Evolutionary conservation across 352 stramenopile species (phyloP), one percentile per base, ranked within the genome.

Genomic region (Lagenidium giganteum): DNA sequence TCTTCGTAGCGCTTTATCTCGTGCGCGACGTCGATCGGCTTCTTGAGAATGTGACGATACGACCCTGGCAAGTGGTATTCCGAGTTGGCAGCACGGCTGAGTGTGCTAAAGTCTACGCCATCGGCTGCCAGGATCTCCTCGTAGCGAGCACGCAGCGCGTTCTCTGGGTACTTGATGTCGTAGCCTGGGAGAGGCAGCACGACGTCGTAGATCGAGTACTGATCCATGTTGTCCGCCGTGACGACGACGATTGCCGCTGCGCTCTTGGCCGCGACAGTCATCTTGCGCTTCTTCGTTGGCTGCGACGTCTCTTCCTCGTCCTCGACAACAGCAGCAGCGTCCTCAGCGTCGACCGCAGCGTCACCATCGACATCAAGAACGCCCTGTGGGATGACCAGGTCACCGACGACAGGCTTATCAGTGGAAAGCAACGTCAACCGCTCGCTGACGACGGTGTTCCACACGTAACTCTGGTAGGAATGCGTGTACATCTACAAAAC

Each of bases 161-260:
- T 97, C 42, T 76, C 64, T 8, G 95, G 93, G 38, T 95, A 93
- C 26, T 50, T 51, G 40, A 97, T 84, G 54, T 87, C 93, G 50
- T 92, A 96, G 12, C 96, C 96, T 6, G 95, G 88, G 13, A 99
- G 70, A 18, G 96, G 96, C n/a, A 98, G 64, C 24, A 99, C 93
- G 31, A 99, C 83, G 55, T 99, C 96, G 42, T 86, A 83, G 38
- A 98, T 90, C 22, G 63, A 83, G 64, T 89, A 98, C 37, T 86
- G 47, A n/a, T 64, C 51, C 29, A 97, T 42, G 58, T 98, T 96
- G n/a, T 92, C 75, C 32, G 81, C 64, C 2, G 84, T 96, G 4
- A 98, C 52, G 18, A 97, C 36, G 17, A 78, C 8, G 16, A 67
- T 8, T 26, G 42, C 11, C 14, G 56, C n/a, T 37, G 42, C 33